Base-by-base conservation (phyloP, 129 eudicot genomes). In the Tagetes erecta region DNA sequence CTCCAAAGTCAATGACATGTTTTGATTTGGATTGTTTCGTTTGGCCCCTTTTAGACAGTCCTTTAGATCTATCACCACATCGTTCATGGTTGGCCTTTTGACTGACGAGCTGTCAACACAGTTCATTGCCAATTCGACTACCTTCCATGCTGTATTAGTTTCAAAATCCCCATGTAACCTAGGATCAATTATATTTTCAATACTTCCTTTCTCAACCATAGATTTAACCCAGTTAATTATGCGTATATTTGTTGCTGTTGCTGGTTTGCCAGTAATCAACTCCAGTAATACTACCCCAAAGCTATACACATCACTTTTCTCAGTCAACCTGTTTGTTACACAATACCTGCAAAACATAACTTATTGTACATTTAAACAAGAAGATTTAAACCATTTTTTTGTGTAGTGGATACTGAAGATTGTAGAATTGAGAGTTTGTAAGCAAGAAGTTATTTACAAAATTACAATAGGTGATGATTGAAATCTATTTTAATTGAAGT, bases 291-390 rank as follows among this genome's bases (percentile, higher is more conserved):
- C 53, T 13, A 83, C 76, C 70, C 84, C 84, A 59, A 70, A 80
- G 66, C 87, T 72, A 67, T 83, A 83, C 3, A 83, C 80, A 12
- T 83, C 86, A 45, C 86, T 78, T 60, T 83, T 69, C 57, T 74
- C 80, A 0, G 78, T 83, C 76, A 83, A 57, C 52, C 75, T 64
- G 65, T 11, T 67, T 56, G 79, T 53, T 34, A 59, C 71, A 69
- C 50, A 76, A 57, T 80, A 83, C 79, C 87, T 83, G 42, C 45
- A 71, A 56, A 1, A 33, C 52, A 27, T 8, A 57, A 41, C 42
- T 51, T 4, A 11, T 62, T 62, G 45, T 73, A 42, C 6, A 4
- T 11, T 60, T 62, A 62, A 36, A 36, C 67, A 62, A 11, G 45
- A 62, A 58, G 65, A 58, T 58, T 33, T 8, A 9, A 9, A 58